phyloP scores from a whole-genome alignment of 208 protist genomes.

The Trypanosoma lewisi region DNA sequence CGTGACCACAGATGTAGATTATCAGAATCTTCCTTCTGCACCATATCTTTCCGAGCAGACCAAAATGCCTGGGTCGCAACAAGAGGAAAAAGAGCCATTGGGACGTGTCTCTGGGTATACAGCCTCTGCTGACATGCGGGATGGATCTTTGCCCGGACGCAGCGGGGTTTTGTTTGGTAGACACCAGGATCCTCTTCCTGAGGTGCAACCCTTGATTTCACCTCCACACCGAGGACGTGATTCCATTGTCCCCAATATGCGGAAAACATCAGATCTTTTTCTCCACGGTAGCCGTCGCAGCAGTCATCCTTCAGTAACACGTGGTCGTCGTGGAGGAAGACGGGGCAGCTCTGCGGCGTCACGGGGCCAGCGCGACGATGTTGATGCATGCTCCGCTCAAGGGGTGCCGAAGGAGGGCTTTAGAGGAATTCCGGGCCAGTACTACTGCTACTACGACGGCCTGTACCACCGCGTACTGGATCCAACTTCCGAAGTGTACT shows the following conservation, averaged over 20 bases:
- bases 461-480: constrained; percentile 31
- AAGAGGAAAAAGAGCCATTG: neutral
- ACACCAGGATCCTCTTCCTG: neutral
- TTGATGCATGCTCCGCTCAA: neutral
- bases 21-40: neutral
- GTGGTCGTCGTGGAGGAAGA: neutral
- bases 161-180: neutral
- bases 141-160: neutral
- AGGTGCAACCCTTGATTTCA: neutral
- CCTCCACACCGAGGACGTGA: neutral
- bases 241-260: neutral
- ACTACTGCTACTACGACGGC: constrained; percentile 28
- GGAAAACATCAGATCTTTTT: neutral
- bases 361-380: neutral
- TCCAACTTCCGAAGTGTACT: constrained; percentile 18
- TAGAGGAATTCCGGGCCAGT: constrained; percentile 26
- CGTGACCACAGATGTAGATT: neutral
- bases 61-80: neutral
- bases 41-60: neutral
- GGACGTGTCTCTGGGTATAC: neutral
- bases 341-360: too few species aligned
- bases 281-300: neutral
- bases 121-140: neutral
- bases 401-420: constrained; percentile 3
- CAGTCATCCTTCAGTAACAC: neutral